Percentiles rank a stretch among this genome's conserved stretches.
Conservation (phyloP, 441 rosid genomes). For the Populus hybrid region DNA sequence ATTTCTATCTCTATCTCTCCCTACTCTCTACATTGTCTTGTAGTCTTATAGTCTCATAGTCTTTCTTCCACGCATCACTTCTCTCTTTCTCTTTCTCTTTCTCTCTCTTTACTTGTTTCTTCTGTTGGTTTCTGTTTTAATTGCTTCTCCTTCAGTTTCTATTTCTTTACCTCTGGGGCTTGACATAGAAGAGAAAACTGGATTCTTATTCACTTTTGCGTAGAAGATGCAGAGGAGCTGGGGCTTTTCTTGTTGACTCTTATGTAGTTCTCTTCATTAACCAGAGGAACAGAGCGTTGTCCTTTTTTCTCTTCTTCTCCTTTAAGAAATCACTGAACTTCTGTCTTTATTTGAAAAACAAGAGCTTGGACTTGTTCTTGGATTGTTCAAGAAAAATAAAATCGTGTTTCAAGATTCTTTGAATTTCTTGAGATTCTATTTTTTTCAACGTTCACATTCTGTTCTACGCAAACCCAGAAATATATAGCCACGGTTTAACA, state of each 20-base stretch:
- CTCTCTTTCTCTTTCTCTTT: conserved; percentile 18
- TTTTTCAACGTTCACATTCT: conserved; percentile 21
- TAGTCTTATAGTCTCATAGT: conserved; percentile 31
- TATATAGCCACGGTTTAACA: conserved; percentile 3
- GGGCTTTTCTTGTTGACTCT: conserved; percentile 19
- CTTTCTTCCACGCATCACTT: conserved; percentile 40
- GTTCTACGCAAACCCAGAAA: conserved; percentile 12
- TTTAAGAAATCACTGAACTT: not conserved
- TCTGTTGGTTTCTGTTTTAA: conserved; percentile 4
- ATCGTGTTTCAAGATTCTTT: conserved; percentile 17
- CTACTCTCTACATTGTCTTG: conserved; percentile 50
- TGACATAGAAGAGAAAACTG: not conserved
- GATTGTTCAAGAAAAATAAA: conserved; percentile 1
- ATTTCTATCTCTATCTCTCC: conserved; percentile 15
- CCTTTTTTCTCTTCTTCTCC: conserved; percentile 21
- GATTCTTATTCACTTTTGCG: conserved; percentile 13
- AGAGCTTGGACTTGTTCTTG: conserved; percentile 8
- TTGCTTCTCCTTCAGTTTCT: conserved; percentile 12
- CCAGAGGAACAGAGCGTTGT: conserved; percentile 25
- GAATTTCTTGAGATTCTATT: conserved; percentile 15
- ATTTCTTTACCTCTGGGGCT: conserved; percentile 5
- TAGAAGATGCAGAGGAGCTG: conserved; percentile 31
- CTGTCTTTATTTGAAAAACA: conserved; percentile 15
- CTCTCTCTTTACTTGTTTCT: not conserved
- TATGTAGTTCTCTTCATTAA: conserved; percentile 28